phyloP scores from a whole-genome alignment of 495 filamentous ascomycete genomes.

The Penicillium nucicola region DNA sequence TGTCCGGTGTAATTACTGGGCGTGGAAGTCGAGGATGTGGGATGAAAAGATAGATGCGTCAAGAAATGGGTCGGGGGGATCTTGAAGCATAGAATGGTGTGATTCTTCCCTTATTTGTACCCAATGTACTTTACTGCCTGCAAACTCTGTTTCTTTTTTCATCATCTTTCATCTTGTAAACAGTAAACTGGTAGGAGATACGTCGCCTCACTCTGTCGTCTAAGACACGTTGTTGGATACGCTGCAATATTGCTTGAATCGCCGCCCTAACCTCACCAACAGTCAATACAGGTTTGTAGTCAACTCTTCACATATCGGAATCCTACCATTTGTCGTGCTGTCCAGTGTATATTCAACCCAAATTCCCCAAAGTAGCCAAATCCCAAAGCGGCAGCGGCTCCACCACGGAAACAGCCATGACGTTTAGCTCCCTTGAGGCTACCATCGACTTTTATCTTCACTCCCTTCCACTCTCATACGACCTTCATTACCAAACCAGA shows the following conservation, averaged over 20 bases:
- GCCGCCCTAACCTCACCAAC: too few relatives aligned
- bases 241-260: too few relatives aligned
- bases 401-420: slow-evolving; percentile 22
- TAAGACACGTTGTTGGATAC: too few relatives aligned
- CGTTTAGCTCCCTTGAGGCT: slow-evolving; percentile 19
- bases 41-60: slow-evolving; percentile 50
- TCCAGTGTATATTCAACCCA: neutral
- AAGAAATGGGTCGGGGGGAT: slow-evolving; percentile 38
- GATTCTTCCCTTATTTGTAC: slow-evolving; percentile 43
- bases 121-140: slow-evolving; percentile 58
- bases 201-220: too few relatives aligned
- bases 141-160: slow-evolving; percentile 47
- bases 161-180: neutral
- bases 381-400: slow-evolving; percentile 11
- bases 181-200: neutral
- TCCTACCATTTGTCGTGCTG: too few relatives aligned
- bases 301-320: too few relatives aligned
- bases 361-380: neutral
- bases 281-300: too few relatives aligned
- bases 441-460: neutral
- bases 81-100: slow-evolving; percentile 48
- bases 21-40: slow-evolving; percentile 31
- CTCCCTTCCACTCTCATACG: neutral
- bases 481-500: neutral
- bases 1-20: slow-evolving; percentile 25